Evolutionary conservation across 2,329 filamentous ascomycete species (phyloP), one percentile per base, ranked within the genome.

Genomic region (Periconia sp.): DNA sequence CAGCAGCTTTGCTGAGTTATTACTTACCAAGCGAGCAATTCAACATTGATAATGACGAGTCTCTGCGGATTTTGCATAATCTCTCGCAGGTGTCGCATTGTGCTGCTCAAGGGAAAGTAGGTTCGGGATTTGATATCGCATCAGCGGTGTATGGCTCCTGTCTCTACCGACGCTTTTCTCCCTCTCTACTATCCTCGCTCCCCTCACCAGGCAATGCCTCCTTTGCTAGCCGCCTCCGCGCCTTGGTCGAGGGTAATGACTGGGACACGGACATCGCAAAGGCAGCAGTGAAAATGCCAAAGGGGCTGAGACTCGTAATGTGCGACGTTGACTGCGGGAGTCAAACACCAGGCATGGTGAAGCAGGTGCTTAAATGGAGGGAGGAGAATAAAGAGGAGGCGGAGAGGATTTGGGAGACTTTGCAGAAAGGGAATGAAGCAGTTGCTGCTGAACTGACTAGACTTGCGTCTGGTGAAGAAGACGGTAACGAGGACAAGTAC

Each of bases 301-400:
- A 69, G 1, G 89, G 89, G 1, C 74, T 95, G 55, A 81, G 87
- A 17, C 77, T 97, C 54, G 82, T 95, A 47, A 94, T 99, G 86
- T 96, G 91, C 64, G 94, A 99, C 65, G 94, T 99, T 5, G 89
- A 95, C 66, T 96, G 92, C 65, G 94, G 94, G 22, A 92, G 87
- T 35, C 83, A 95, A 74, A 97, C 92, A 6, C 92, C 95, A 0
- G 83, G 90, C 11, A 97, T 99, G 94, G 94, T 96, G 25, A 95
- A 92, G 74, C 83, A 89, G 65, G 89, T 99, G 11, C 78, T 97
- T 3, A 80, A 81, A 22, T 99, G 94, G 94, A 79, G 88, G 37
- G 81, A 82, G 36, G 71, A 79, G 34, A 83, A 89, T 15, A 73
- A 78, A 0, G 78, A 78, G 3, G 81, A 78, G n/a, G 85, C 91